Conservation (phyloP, 2,329 filamentous ascomycete genomes). For the Pseudomassariella vexata region DNA sequence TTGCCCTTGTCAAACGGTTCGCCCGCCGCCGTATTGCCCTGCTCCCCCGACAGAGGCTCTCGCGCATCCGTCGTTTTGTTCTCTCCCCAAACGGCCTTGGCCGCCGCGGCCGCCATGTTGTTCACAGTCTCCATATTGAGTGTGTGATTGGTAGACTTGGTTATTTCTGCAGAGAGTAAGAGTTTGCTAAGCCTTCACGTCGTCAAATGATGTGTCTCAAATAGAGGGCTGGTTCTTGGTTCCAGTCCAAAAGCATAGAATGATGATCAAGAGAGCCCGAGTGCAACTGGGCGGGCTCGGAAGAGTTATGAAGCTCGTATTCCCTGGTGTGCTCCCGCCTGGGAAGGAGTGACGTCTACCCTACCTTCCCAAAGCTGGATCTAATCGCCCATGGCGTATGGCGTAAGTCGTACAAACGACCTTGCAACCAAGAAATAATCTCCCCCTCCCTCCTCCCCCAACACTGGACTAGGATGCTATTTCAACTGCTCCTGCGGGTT, state of each 20-base stretch:
- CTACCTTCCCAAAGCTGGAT: too few relatives aligned
- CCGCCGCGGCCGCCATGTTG: slow-evolving; percentile 44
- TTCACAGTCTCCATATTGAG: slow-evolving; percentile 58
- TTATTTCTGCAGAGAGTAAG: too few relatives aligned
- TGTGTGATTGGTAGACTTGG: neutral
- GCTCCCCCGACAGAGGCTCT: slow-evolving; percentile 69
- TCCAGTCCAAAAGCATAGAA: neutral
- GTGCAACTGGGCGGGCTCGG: neutral
- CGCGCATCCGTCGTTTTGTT: slow-evolving; percentile 29
- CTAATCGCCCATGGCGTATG: too few relatives aligned
- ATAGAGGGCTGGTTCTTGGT: too few relatives aligned
- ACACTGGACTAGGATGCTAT: too few relatives aligned
- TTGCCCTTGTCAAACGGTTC: slow-evolving; percentile 81
- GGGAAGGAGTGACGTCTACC: too few relatives aligned
- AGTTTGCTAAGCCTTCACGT: too few relatives aligned
- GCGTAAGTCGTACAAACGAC: too few relatives aligned
- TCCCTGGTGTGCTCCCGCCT: neutral
- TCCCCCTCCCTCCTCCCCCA: too few relatives aligned
- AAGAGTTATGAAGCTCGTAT: neutral
- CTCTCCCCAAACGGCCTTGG: slow-evolving; percentile 43
- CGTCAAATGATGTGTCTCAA: too few relatives aligned
- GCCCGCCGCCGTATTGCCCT: slow-evolving; percentile 59
- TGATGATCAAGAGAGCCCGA: neutral
- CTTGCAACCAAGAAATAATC: too few relatives aligned
- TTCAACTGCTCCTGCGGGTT: too few relatives aligned